These are phyloP conservation scores for Hymenoscyphus repandus DNA, from an alignment of 2,329 filamentous ascomycete species.

Conservation along the genomic window DNA sequence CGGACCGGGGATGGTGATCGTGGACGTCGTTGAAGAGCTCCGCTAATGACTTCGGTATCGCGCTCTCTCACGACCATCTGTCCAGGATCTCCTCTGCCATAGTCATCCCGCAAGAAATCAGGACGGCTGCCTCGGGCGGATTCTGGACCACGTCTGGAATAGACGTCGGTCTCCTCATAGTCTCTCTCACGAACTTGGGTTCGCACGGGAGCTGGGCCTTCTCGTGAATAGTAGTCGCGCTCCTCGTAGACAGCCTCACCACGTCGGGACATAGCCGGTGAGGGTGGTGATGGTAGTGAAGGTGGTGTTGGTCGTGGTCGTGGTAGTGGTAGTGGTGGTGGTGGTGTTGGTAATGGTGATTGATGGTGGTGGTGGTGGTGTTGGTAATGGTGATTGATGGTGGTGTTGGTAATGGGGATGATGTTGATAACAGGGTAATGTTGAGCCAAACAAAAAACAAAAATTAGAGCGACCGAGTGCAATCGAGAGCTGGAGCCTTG, in stretches of 20 bases:
- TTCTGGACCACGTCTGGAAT: constrained; percentile 19
- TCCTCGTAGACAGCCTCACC: constrained; percentile 23
- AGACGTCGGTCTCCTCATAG: constrained; percentile 27
- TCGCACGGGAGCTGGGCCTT: constrained; percentile 18
- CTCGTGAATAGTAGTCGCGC: constrained; percentile 24
- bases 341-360: too few relatives aligned
- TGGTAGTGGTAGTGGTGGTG: too few relatives aligned
- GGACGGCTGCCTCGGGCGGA: constrained; percentile 23
- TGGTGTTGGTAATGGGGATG: too few relatives aligned
- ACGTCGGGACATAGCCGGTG: constrained; percentile 18
- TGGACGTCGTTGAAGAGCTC: constrained; percentile 26
- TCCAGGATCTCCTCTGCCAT: constrained; percentile 21
- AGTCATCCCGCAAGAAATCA: constrained; percentile 30
- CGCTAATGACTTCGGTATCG: constrained; percentile 22
- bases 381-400: too few relatives aligned
- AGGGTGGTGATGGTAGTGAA: too few relatives aligned
- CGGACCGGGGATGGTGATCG: constrained; percentile 28
- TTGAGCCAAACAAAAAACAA: too few relatives aligned
- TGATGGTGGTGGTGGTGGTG: too few relatives aligned
- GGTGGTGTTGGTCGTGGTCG: too few relatives aligned
- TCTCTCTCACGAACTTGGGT: constrained; percentile 25
- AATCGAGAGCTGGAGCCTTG: too few relatives aligned
- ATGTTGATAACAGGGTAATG: too few relatives aligned
- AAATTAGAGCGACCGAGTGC: too few relatives aligned
- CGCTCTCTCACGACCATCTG: constrained; percentile 29